Evolutionary conservation across 2,329 filamentous ascomycete genomes (phyloP), one percentile per base, ranked within the genome.

Genomic region (Ustulina deusta): DNA sequence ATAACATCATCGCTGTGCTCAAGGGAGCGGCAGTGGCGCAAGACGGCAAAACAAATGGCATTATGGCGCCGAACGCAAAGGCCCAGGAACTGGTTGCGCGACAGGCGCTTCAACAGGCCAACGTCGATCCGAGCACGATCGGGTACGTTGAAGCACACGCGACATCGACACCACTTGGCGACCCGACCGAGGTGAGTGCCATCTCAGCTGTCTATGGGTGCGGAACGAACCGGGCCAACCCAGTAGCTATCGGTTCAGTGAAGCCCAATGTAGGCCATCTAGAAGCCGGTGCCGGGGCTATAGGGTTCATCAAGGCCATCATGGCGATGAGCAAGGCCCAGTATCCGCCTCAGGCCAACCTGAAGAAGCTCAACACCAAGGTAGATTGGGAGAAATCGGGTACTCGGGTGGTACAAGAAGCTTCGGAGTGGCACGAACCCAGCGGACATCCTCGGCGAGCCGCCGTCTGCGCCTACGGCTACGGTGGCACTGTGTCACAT

Each of bases 131-230:
- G 0, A 27, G 52, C 13, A 59, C 72, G 11, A 74, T 76, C 3
- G 70, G 63, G 2, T 79, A 76, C 44, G 71, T 81, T 20, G 80
- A 82, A 60, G 75, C 74, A 9, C 80, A 82, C 49, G 80, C 78
- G 2, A 81, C 80, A 0, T 78, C 78, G 1, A 82, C 80, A 6
- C 64, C 66, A 6, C 73, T 75, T 3, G 81, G 80, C 4, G 80
- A 82, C 59, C 77, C 79, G 1, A 71, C 63, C 69, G 66, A 76
- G 76, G 20, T 63, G 54, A 13, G 79, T 75, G 68, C 63, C 11
- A 75, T 81, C 38, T 59, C 71, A n/a, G 70, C 65, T 9, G 62
- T 69, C 2, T 72, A 66, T 34, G 63, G 64, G 4, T 72, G 63
- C n/a, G 63, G 64, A 34, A 15, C 67, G 25, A 68, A 59, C 13